Evolutionary conservation across 176 grass and related monocot genomes (phyloP).

Genomic region (Oryza australiensis): DNA sequence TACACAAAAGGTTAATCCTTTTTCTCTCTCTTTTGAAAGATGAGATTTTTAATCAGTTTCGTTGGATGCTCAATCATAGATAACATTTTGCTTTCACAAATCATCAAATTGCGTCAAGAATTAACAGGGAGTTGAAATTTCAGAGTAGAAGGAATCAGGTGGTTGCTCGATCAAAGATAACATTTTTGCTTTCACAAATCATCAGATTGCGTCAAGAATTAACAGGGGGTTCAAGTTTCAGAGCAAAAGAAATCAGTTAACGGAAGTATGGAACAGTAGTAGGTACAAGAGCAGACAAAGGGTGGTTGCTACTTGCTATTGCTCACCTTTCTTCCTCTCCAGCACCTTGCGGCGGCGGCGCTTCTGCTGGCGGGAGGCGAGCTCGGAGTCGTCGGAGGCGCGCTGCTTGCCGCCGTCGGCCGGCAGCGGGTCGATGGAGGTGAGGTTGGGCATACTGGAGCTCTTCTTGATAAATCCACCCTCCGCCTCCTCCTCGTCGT

Average conservation of each 20-base stretch:
- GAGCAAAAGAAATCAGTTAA: constrained; percentile 2
- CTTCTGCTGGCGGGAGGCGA: constrained; percentile 46
- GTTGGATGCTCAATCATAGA: not conserved
- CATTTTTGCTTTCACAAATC: not conserved
- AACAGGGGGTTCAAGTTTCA: not conserved
- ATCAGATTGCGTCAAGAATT: not conserved
- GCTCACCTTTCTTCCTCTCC: constrained; percentile 84
- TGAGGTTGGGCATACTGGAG: constrained; percentile 45
- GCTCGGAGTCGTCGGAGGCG: constrained; percentile 61
- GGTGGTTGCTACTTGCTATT: not conserved
- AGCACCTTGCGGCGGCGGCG: constrained; percentile 51
- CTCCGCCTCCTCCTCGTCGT: constrained; percentile 38
- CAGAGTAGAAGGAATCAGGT: not conserved
- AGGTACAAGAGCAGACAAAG: not conserved
- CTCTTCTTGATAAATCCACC: constrained; percentile 37
- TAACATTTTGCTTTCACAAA: not conserved
- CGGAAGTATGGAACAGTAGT: constrained; percentile 19
- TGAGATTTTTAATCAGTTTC: not conserved
- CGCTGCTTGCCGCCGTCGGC: constrained; percentile 16
- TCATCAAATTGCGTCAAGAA: not conserved
- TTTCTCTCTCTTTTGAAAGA: not conserved
- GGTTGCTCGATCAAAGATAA: not conserved
- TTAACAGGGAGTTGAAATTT: not conserved
- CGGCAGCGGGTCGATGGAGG: not conserved
- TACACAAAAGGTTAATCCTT: not conserved